Conservation (phyloP, 257 asterid species). For the Solanum bukasovii region DNA sequence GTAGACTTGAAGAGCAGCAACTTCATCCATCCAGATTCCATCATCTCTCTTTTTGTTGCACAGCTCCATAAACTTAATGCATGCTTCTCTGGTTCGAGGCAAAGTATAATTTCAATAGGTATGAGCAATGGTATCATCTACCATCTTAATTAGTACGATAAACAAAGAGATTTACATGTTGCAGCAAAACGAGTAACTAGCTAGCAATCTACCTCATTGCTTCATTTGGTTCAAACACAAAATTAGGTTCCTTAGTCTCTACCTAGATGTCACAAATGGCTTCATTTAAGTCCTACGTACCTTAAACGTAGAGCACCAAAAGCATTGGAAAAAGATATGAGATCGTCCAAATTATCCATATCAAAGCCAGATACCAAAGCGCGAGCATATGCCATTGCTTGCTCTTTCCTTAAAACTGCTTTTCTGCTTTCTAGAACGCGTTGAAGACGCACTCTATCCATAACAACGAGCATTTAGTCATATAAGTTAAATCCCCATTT, state of each 20-base stretch:
- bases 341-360: conserved; percentile 47
- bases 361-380: conserved; percentile 73
- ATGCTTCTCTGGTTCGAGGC: conserved; percentile 46
- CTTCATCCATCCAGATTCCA: conserved; percentile 73
- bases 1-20: conserved; percentile 66
- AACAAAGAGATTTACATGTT: neutral
- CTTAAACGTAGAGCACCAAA: conserved; percentile 79
- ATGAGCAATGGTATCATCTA: neutral
- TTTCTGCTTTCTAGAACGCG: conserved; percentile 65
- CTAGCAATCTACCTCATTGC: neutral
- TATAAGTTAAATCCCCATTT: neutral
- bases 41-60: conserved; percentile 64
- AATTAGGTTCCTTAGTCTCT: neutral
- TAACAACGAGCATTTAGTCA: neutral
- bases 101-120: neutral
- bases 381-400: conserved; percentile 93
- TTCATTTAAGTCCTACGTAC: conserved; percentile 5
- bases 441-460: conserved; percentile 55
- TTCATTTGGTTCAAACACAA: neutral
- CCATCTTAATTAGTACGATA: neutral
- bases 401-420: conserved; percentile 72
- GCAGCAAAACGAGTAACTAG: neutral
- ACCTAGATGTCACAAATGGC: neutral
- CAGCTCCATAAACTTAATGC: conserved; percentile 52
- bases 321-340: conserved; percentile 57